Base-by-base conservation (phyloP, 257 asterid genomes). In the Catharanthus roseus region DNA sequence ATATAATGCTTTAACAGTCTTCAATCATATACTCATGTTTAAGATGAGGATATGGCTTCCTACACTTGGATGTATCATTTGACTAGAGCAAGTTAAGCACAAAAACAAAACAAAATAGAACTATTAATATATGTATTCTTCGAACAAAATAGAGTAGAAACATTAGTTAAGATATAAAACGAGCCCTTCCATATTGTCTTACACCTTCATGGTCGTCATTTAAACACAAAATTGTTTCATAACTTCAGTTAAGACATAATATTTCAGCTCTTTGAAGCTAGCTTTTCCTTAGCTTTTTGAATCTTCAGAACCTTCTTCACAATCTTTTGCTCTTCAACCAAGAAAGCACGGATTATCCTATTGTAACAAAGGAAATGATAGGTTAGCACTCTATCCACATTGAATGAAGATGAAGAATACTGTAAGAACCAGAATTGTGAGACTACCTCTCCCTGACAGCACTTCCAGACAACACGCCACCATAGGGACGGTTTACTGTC, bases 401-500 rank as follows among this genome's bases (percentile, higher is more conserved):
- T 19, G 44, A 36, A 33, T 33, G 24, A 16, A 38, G 23, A 26
- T 26, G 16, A 47, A 7, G 4, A 1, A 13, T 10, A 10, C 13
- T 19, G 24, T 1, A 1, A 21, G 36, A 18, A 58, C 11, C 36
- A 60, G 41, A 31, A 67, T 24, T 10, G 5, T 2, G 16, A 67
- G 41, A 33, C 13, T 39, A 74, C 82, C 82, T 78, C 64, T 78
- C 82, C 34, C 82, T 65, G 15, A 78, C 82, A 36, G 82, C 82
- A 74, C 79, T 60, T 31, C 77, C 82, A 1, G 82, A 78, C 67
- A 78, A 65, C 11, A 78, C 82, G 13, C 79, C 82, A 49, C 82
- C 82, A 50, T 78, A 78, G n/a, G 82, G 67, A 39, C 82, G 82
- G 56, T 78, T 78, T n/a, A 78, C 82, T 38, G 82, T 78, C 79